Evolutionary conservation across 768 basidiomycete species (phyloP).

Genomic region (Amylocystis lapponica): DNA sequence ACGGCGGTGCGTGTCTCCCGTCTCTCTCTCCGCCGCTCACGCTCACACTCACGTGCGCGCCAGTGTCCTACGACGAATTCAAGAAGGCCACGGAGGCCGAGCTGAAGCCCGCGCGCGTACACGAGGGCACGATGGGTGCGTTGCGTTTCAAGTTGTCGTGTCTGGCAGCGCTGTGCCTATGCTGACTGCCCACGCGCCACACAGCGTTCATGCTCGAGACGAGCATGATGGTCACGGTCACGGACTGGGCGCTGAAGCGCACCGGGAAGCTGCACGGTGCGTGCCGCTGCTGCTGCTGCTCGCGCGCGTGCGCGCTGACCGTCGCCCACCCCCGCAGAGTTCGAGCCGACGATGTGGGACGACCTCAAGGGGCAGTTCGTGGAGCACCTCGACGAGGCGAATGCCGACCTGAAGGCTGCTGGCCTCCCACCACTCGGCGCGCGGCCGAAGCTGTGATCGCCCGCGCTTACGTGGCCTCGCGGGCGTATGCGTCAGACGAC

Average conservation of each 20-base stretch:
- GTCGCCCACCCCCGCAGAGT: slow-evolving; percentile 32
- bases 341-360: slow-evolving; percentile 67
- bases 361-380: slow-evolving; percentile 51
- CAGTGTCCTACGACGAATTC: slow-evolving; percentile 57
- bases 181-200: not conserved
- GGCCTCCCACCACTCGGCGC: slow-evolving; percentile 16
- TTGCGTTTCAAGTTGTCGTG: not conserved
- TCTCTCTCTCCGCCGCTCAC: not conserved
- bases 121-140: slow-evolving; percentile 49
- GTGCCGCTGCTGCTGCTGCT: slow-evolving; percentile 12
- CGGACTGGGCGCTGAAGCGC: slow-evolving; percentile 57
- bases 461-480: no score
- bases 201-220: slow-evolving; percentile 62
- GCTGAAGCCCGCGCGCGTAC: slow-evolving; percentile 43
- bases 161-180: not conserved
- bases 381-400: slow-evolving; percentile 51
- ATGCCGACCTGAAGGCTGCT: slow-evolving; percentile 25
- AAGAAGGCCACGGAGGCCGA: slow-evolving; percentile 51
- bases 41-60: not conserved
- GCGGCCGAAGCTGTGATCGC: no score
- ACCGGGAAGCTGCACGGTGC: slow-evolving; percentile 54
- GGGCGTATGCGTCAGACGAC: no score
- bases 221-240: slow-evolving; percentile 55
- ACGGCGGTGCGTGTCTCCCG: slow-evolving; percentile 41
- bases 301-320: no score